Evolutionary conservation across 306 rosid species (phyloP).

Genomic region (Vigna trinervia): DNA sequence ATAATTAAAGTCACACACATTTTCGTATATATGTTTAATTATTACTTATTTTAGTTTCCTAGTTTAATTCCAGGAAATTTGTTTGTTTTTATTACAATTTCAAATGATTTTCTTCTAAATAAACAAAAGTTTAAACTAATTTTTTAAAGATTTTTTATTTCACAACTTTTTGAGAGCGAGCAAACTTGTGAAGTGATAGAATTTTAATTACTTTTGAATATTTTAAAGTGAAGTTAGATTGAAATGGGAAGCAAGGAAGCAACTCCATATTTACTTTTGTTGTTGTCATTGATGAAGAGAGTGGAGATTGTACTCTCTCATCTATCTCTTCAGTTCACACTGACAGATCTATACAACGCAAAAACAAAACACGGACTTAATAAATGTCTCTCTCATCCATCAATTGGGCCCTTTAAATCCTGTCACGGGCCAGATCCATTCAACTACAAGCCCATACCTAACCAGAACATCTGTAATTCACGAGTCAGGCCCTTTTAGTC

Average conservation of each 20-base stretch:
- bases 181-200: not conserved
- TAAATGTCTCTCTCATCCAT: constrained; percentile 28
- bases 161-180: not conserved
- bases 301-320: not conserved
- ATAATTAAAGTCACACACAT: too few species aligned
- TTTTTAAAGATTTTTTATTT: not conserved
- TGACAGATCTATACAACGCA: too few species aligned
- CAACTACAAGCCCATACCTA: constrained; percentile 37
- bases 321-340: not conserved
- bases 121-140: not conserved
- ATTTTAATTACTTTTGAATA: not conserved
- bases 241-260: not conserved
- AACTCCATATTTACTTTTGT: constrained; percentile 28
- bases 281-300: constrained; percentile 13
- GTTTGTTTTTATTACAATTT: too few species aligned
- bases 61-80: too few species aligned
- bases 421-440: constrained; percentile 43
- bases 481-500: not conserved
- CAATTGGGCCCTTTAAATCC: constrained; percentile 24
- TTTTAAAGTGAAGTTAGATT: not conserved
- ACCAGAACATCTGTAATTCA: constrained; percentile 1
- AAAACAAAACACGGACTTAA: constrained; percentile 31
- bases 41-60: too few species aligned
- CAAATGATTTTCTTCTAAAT: too few species aligned
- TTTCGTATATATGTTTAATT: too few species aligned